Evolutionary conservation across 2,329 filamentous ascomycete species (phyloP), one percentile per base, ranked within the genome.

Genomic region (Coniochaeta sp.): DNA sequence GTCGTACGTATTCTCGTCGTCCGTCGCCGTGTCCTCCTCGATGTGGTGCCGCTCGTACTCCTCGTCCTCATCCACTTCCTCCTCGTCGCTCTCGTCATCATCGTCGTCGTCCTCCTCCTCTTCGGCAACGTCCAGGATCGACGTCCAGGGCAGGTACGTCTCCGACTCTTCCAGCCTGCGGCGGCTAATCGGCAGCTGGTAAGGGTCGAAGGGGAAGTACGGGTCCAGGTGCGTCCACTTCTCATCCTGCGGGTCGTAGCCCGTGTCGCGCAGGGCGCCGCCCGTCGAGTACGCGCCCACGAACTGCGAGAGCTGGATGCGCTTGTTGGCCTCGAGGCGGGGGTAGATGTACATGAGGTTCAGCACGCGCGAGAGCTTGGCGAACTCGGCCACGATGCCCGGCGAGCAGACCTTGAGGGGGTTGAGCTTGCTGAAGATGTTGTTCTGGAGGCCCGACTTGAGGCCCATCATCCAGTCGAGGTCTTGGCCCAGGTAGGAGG

Each of bases 161-260:
- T 57, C 57, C 50, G 95, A 87, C 18, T 81, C 78, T 55, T 91
- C 86, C 12, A 99, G 72, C 95, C 94, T 97, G 53, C 83, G 79
- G 68, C 88, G 90, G 67, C 91, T 96, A 58, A 83, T 76, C 1
- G 91, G 91, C 48, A 99, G 74, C 62, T 92, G 87, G 67, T 97
- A 99, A 2, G 95, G 95, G 65, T 99, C 94, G 63, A 99, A 99
- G 0, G 94, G 94, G 63, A 97, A 99, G 67, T 95, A 96, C 0
- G 91, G 88, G 60, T 97, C 91, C 1, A 99, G 78, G 67, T 96
- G 86, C 62, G 92, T 85, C 62, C 83, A 86, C 56, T 85, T 83
- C 58, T 96, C 89, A 53, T 88, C 87, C 51, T 84, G 79, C 13
- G 70, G 66, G 49, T 77, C 70, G 48, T 70, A 67, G 6, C 74